Base-by-base conservation (phyloP, 371 early-diverging fungal genomes). In the Fennellomyces sp. region DNA sequence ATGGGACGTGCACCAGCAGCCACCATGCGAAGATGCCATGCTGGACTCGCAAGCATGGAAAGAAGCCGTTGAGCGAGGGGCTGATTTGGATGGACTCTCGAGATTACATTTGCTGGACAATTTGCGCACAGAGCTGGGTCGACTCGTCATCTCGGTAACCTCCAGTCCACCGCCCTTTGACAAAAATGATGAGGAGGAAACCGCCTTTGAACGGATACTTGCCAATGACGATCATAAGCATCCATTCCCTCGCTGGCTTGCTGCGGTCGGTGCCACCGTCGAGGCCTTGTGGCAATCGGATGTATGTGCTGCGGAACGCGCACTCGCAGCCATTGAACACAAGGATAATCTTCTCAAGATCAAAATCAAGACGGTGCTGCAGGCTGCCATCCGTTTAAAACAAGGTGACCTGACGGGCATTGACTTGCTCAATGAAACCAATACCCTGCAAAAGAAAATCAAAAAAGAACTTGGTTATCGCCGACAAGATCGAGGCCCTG, bases 271-370 rank as follows among this genome's bases (percentile, higher is more conserved):
- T 21, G 66, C 67, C 19, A 60, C 65, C 1, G 60, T 70, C 0
- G 73, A 75, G 60, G 58, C 65, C 5, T 27, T 78, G 7, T 78
- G 79, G 75, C 65, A 67, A 23, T 66, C 59, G 11, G 70, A 78
- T 47, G 30, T 61, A 2, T 53, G 52, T 2, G 53, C 60, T n/a
- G 75, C 65, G 2, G 62, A 74, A 47, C 25, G 42, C n/a, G 55
- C 55, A 2, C n/a, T 54, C 15, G 28, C 39, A 23, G 31, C 29
- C 23, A 21, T 54, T 0, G 39, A 45, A 23, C 5, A 21, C 5
- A 25, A 45, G 23, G 6, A 45, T 23, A 25, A 45, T 45, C 21
- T 45, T 7, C 21, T 45, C 45, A 45, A 45, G n/a, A 25, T 45
- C 5, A 51, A 51, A 51, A 51, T 28, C 13, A 51, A 51, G 15